These are phyloP conservation scores for Phytophthora quininea DNA, from an alignment of 352 stramenopile genomes.

Conservation along the genomic window DNA sequence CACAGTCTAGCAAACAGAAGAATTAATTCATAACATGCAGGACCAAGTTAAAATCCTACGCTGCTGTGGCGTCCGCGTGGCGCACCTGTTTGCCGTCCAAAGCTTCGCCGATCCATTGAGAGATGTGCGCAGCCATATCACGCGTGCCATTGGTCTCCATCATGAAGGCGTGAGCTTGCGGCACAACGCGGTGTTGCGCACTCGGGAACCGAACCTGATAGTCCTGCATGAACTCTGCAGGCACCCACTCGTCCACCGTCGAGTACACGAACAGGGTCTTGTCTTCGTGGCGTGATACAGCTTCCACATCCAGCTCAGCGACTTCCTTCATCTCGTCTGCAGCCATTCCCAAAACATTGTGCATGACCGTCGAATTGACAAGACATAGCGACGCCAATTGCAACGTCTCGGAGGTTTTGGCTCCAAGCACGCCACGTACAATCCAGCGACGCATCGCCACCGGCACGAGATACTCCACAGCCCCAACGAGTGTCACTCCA, in stretches of 20 bases:
- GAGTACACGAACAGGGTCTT: slow-evolving; percentile 78
- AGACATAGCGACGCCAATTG: slow-evolving; percentile 59
- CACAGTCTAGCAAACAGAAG: too few relatives aligned
- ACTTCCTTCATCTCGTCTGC: slow-evolving; percentile 68
- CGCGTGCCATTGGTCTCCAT: slow-evolving; percentile 66
- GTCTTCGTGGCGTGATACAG: slow-evolving; percentile 46
- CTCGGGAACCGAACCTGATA: slow-evolving; percentile 58
- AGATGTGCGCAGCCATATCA: slow-evolving; percentile 71
- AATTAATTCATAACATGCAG: background rate
- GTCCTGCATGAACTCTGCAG: slow-evolving; percentile 58
- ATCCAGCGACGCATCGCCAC: slow-evolving; percentile 50
- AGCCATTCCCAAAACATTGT: slow-evolving; percentile 72
- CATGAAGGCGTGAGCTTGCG: slow-evolving; percentile 80
- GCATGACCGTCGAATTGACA: slow-evolving; percentile 60
- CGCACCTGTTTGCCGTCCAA: slow-evolving; percentile 33
- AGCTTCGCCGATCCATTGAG: slow-evolving; percentile 54
- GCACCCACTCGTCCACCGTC: slow-evolving; percentile 70
- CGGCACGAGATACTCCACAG: slow-evolving; percentile 53
- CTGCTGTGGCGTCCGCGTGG: slow-evolving; percentile 18
- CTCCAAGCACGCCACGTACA: slow-evolving; percentile 45
- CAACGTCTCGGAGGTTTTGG: slow-evolving; percentile 44
- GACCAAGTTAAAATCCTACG: slow-evolving; percentile 11
- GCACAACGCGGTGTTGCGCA: slow-evolving; percentile 53
- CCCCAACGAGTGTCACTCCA: slow-evolving; percentile 39
- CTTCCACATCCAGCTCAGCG: slow-evolving; percentile 43